Evolutionary conservation across 352 stramenopile genomes (phyloP), one percentile per base, ranked within the genome.

Genomic region (Phytophthora europaea): DNA sequence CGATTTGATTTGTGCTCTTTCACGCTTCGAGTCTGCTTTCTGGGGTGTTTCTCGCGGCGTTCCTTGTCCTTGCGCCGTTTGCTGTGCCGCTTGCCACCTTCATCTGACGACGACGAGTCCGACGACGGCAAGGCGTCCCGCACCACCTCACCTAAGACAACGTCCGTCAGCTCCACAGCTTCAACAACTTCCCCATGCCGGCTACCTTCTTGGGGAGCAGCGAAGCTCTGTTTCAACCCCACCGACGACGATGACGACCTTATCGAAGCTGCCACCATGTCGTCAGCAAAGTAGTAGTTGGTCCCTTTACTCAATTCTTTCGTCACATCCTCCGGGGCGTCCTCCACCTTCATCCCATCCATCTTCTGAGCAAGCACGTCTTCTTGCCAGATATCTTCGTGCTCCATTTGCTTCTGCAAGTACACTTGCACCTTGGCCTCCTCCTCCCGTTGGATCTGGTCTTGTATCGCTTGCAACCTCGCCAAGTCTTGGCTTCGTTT

Each of bases 121-220:
- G 72, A 76, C 2, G 75, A 82, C 15, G 80, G 80, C 9, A 87
- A 70, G 2, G 75, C 80, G 40, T 87, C 71, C 6, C 77, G 62
- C 7, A 80, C 73, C 26, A 84, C 80, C 36, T 74, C 54, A 18
- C 65, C 65, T 6, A 74, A 34, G 1, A 50, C 54, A 6, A 43
- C 59, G 6, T 55, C 47, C 3, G 45, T 54, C 26, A 73, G 12
- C 38, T 61, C 62, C 33, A 65, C 67, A 55, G 61, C 38, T 48
- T 73, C 68, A 36, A 20, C 57, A 4, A 61, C n/a, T 23, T 58
- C 9, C 10, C 58, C 61, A 23, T n/a, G 38, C 10, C 9, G 55
- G 40, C 13, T 71, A 7, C 20, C 60, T 18, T 56, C 36, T 12
- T 43, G 58, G 40, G 51, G 54, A 12, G n/a, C 60, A 36, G 33